Percentiles rank a stretch among this genome's conserved stretches.
Evolutionary conservation across 1,284 basidiomycete genomes (phyloP).

Genomic region (Naganishia sp.): DNA sequence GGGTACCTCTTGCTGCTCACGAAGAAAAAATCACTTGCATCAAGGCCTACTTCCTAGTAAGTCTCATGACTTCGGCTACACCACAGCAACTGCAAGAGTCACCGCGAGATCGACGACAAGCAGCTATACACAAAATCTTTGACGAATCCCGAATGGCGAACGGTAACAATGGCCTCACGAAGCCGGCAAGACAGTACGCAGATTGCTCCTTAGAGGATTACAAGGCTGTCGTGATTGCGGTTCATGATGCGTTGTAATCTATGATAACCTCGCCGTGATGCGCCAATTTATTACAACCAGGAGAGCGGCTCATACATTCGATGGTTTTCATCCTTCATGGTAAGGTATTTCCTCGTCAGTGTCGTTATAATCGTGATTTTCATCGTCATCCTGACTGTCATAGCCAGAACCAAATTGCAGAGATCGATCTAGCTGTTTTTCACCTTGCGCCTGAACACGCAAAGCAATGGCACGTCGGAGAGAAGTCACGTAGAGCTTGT

Average conservation of each 20-base stretch:
- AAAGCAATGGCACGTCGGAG: constrained; percentile 76
- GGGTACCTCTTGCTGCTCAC: constrained; percentile 3
- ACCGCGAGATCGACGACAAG: not conserved
- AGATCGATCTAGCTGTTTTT: constrained; percentile 71
- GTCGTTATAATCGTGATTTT: constrained; percentile 13
- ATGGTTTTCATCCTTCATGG: constrained; percentile 2
- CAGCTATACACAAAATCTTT: constrained; percentile 9
- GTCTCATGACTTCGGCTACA: constrained; percentile 2
- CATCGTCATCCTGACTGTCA: constrained; percentile 17
- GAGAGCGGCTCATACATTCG: not conserved
- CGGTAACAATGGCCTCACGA: not conserved
- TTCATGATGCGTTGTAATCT: not conserved
- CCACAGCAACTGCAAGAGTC: not conserved
- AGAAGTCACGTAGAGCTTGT: constrained; percentile 90
- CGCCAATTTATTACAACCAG: no score
- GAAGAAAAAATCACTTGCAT: constrained; percentile 13
- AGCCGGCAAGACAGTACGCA: not conserved
- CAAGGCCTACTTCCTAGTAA: constrained; percentile 12
- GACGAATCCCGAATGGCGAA: not conserved
- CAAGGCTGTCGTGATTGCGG: constrained; percentile 14
- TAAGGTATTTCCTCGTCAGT: constrained; percentile 9
- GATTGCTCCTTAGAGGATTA: constrained; percentile 4
- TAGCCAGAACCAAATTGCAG: constrained; percentile 29
- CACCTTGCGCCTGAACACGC: constrained; percentile 78
- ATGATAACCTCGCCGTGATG: not conserved